Percentiles rank a stretch among this genome's conserved stretches.
Evolutionary conservation across 1,284 basidiomycete genomes (phyloP).

Genomic region (Ceratobasidium sp.): DNA sequence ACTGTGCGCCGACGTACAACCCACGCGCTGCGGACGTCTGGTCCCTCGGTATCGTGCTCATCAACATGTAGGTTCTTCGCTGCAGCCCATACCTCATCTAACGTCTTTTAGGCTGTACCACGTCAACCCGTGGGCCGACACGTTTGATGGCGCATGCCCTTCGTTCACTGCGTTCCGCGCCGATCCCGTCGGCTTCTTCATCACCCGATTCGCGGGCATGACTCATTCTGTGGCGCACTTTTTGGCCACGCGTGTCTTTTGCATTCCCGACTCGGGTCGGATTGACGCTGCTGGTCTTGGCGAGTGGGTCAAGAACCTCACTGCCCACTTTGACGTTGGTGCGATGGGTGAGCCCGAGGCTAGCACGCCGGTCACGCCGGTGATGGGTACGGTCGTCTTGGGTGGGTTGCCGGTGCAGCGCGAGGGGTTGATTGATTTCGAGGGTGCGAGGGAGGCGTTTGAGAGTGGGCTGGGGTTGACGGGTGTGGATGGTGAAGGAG

Average conservation of each 20-base stretch:
- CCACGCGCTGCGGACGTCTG: constrained; percentile 97
- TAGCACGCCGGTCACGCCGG: constrained; percentile 7
- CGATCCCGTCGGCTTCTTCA: constrained; percentile 86
- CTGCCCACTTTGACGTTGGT: constrained; percentile 69
- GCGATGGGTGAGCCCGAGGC: constrained; percentile 46
- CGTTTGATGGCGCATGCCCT: constrained; percentile 74
- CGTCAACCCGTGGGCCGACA: constrained; percentile 98
- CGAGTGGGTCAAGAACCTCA: constrained; percentile 84
- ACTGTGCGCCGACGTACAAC: constrained; percentile 90
- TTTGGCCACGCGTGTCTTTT: constrained; percentile 87
- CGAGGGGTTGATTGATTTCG: constrained; percentile 31
- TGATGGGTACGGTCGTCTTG: not conserved
- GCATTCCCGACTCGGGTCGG: constrained; percentile 71
- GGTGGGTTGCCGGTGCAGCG: constrained; percentile 20
- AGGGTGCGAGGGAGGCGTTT: constrained; percentile 30
- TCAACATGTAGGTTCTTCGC: constrained; percentile 86
- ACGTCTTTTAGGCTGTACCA: constrained; percentile 83
- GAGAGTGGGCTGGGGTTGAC: constrained; percentile 18
- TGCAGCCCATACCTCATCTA: constrained; percentile 41
- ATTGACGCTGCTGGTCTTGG: constrained; percentile 88
- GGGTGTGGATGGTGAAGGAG: constrained; percentile 35
- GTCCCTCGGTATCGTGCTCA: constrained; percentile 97
- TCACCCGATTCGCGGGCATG: constrained; percentile 93
- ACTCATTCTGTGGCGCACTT: constrained; percentile 87
- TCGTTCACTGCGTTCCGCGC: constrained; percentile 88